Base-by-base conservation (phyloP, 2,329 filamentous ascomycete genomes). In the Colletotrichum higginsianum region DNA sequence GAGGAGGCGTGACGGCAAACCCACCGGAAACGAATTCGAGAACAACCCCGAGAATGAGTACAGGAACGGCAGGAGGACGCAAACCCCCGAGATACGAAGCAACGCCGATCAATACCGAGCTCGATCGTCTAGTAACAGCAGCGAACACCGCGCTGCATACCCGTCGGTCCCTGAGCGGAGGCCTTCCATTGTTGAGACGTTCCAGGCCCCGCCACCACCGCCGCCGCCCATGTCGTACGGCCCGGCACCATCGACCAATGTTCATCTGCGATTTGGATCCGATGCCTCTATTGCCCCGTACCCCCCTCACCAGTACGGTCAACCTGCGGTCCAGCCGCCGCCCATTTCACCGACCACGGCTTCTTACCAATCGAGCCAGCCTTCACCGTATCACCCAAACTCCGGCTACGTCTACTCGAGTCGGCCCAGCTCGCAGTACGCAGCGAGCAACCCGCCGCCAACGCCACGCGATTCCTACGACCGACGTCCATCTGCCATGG, bases 1-100 rank as follows among this genome's bases (percentile, higher is more conserved):
- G 93, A 91, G 95, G 82, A 92, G 94, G 78, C 91, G 94, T 47
- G 93, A 94, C 72, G 88, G 88, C 73, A 95, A 96, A 83, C 84
- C 86, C 13, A 85, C 84, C 60, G 84, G 85, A 58, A 82, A 79
- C 58, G 83, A 84, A 16, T 86, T 85, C 61, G 83, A 85, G 6
- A 89, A 90, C 75, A 90, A 93, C 26, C 92, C 91, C 78, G 91
- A 94, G n/a, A 63, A 60, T 18, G 88, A 89, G 8, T 92, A 89
- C 72, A 63, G 77, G 18, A 79, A 82, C 23, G 78, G 80, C 67
- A 79, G 82, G 49, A 82, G 78, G 44, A 74, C 75, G 16, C 70
- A 71, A 11, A 76, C 79, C 18, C 73, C 77, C 55, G 72, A 72
- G 23, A 47, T 71, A 8, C 62, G 67, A 49, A 73, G 73, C 44